Evolutionary conservation across 257 asterid species (phyloP).

Genomic region (Capsicum rhomboideum): DNA sequence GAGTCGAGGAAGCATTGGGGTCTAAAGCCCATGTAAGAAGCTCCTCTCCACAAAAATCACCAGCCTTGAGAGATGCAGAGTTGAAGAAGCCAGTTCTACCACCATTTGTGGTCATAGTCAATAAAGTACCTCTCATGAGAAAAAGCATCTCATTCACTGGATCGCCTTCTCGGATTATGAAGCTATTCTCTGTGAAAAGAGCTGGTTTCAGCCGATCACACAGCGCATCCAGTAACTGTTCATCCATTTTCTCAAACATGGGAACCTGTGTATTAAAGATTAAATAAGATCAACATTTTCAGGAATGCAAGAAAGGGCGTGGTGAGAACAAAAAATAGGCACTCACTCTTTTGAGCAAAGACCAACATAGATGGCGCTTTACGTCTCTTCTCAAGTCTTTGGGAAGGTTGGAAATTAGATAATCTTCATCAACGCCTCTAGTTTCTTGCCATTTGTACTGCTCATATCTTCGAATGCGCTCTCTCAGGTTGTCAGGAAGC

Average conservation of each 20-base stretch:
- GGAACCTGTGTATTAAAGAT: constrained; percentile 34
- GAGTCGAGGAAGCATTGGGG: constrained; percentile 13
- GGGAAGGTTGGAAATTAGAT: constrained; percentile 50
- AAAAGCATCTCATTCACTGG: constrained; percentile 65
- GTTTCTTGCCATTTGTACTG: constrained; percentile 56
- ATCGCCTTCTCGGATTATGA: constrained; percentile 53
- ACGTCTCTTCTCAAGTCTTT: constrained; percentile 63
- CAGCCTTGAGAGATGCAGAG: constrained; percentile 37
- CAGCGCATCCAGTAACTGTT: constrained; percentile 50
- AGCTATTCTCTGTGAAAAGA: constrained; percentile 46
- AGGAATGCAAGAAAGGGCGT: neutral
- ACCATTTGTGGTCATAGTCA: constrained; percentile 49
- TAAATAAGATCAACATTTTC: neutral
- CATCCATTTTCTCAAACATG: constrained; percentile 54
- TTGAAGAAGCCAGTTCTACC: constrained; percentile 58
- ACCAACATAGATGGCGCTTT: constrained; percentile 63
- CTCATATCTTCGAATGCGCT: constrained; percentile 24
- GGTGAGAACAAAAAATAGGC: neutral
- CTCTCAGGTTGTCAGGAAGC: constrained; percentile 27
- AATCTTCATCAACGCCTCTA: constrained; percentile 58
- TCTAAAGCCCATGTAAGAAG: constrained; percentile 34
- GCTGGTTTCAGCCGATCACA: constrained; percentile 40
- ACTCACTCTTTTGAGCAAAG: constrained; percentile 44
- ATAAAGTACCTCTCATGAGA: constrained; percentile 47
- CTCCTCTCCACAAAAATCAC: constrained; percentile 28